phyloP scores from a whole-genome alignment of 768 basidiomycete genomes.

The Royoungia palumana region DNA sequence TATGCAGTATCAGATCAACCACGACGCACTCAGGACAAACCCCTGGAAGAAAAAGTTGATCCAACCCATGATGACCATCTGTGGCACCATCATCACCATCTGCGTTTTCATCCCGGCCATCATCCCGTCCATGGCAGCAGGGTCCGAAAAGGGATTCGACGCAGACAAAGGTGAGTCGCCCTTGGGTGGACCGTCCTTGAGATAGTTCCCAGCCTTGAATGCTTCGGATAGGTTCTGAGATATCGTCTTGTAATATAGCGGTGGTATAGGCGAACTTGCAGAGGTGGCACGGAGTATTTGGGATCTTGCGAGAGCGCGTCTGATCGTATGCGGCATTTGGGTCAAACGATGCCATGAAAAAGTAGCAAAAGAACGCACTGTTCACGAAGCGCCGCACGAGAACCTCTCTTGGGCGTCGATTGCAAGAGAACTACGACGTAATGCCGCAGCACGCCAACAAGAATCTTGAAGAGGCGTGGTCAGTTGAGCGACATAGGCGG shows the following conservation, averaged over 20 bases:
- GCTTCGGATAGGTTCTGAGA: constrained; percentile 71
- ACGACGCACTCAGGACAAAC: constrained; percentile 87
- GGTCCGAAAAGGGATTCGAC: constrained; percentile 85
- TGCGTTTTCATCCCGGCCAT: constrained; percentile 99
- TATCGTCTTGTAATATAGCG: constrained; percentile 67
- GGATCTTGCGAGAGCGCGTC: constrained; percentile 77
- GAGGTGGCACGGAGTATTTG: constrained; percentile 82
- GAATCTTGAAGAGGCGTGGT: constrained; percentile 51
- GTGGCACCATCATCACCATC: constrained; percentile 98
- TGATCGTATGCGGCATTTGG: constrained; percentile 22
- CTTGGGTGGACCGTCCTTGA: constrained; percentile 80
- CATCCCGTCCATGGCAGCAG: constrained; percentile 94
- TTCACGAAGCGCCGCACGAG: constrained; percentile 80
- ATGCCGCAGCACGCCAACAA: constrained; percentile 90
- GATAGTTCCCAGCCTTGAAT: constrained; percentile 72
- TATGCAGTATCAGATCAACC: not conserved
- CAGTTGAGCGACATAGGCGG: not conserved
- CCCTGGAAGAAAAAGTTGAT: constrained; percentile 99
- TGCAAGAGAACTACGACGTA: constrained; percentile 88
- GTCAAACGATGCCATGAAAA: not conserved
- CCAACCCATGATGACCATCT: constrained; percentile 99
- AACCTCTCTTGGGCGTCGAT: constrained; percentile 75
- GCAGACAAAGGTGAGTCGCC: constrained; percentile 56
- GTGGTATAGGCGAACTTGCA: constrained; percentile 76
- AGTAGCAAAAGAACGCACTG: constrained; percentile 59